These are phyloP conservation scores for Scheffersomyces spartinae DNA, from an alignment of 805 yeast genomes.

Conservation along the genomic window DNA sequence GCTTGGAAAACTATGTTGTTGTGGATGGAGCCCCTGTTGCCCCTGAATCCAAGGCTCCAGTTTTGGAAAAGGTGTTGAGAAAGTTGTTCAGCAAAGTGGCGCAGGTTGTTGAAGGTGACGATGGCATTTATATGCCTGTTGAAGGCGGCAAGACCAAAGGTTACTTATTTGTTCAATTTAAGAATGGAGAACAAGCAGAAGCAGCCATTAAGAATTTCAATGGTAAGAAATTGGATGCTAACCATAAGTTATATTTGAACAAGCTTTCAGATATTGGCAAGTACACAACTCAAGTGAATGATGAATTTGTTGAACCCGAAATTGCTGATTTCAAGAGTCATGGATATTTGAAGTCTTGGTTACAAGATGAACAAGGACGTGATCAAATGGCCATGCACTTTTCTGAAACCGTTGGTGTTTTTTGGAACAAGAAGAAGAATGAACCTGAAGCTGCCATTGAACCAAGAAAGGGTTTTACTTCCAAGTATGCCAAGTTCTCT, in stretches of 20 bases:
- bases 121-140: conserved; percentile 74
- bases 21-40: conserved; percentile 95
- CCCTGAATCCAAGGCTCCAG: conserved; percentile 78
- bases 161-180: conserved; percentile 74
- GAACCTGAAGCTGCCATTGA: conserved; percentile 69
- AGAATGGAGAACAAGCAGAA: conserved; percentile 51
- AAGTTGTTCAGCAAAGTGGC: conserved; percentile 76
- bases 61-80: conserved; percentile 72
- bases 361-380: conserved; percentile 77
- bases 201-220: conserved; percentile 72
- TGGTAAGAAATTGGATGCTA: conserved; percentile 86
- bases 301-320: conserved; percentile 59
- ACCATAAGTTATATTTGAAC: conserved; percentile 82
- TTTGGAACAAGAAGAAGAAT: conserved; percentile 71
- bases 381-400: conserved; percentile 81
- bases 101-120: conserved; percentile 44
- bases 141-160: conserved; percentile 78
- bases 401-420: conserved; percentile 71
- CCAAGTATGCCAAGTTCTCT: conserved; percentile 79
- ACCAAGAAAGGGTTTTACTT: conserved; percentile 78
- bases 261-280: conserved; percentile 73
- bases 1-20: conserved; percentile 68
- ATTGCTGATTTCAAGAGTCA: conserved; percentile 62
- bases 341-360: conserved; percentile 83
- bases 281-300: conserved; percentile 50